Base-by-base conservation (phyloP, 2,329 filamentous ascomycete species). In the Phialophora macrospora region DNA sequence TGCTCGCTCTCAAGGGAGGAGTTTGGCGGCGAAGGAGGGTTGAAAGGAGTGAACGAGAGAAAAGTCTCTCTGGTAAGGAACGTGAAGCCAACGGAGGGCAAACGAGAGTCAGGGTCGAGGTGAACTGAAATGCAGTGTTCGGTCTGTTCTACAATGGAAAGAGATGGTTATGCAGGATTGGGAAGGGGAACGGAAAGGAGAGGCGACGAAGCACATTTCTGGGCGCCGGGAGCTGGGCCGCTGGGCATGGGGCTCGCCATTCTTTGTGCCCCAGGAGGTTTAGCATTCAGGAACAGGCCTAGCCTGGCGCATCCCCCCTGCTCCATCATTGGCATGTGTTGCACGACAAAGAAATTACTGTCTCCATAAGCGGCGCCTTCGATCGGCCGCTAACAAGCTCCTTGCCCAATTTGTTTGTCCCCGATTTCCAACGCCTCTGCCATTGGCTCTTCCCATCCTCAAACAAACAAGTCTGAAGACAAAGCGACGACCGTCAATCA, bases 1-100 rank as follows among this genome's bases (percentile, higher is more conserved):
- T 34, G 38, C 48, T 52, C 34, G 34, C 32, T 44, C 38, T 44
- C 38, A 44, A 44, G 34, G 8, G 34, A 30, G 62, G 52, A 48
- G 46, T 49, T 38, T 55, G 7, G 55, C 34, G 11, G n/a, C n/a
- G 34, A 63, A 63, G 63, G 68, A 57, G 52, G 61, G 55, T 70
- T 52, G 60, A 70, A 72, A 71, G 73, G 71, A 68, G 68, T 63
- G 68, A 73, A 67, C 68, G 72, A 73, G 70, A 73, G 68, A 70
- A 68, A 68, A 70, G 67, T 67, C 67, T 71, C 70, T 68, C 66
- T 68, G 65, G 69, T 68, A 70, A 71, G 64, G 69, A 70, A 66
- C 60, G 68, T 68, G 57, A 30, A 67, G 71, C 69, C 71, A 68
- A 69, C 68, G 62, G 68, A 60, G 66, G 67, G 69, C 65, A 65